phyloP scores from a whole-genome alignment of 169 alveolate species.

The Theileria luwenshuni region DNA sequence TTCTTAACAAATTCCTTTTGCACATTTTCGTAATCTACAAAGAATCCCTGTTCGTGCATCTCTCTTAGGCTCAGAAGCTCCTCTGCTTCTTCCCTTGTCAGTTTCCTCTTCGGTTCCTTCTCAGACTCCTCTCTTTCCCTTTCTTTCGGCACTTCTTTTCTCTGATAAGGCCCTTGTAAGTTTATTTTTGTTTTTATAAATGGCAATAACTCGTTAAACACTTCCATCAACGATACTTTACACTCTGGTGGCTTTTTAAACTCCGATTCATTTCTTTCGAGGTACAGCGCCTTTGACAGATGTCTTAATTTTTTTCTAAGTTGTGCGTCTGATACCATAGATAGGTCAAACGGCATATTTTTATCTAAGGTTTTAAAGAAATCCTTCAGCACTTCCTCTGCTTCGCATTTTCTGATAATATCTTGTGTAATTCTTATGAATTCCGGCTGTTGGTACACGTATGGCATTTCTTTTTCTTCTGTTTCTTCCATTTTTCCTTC shows the following conservation, averaged over 20 bases:
- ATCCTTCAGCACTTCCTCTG: constrained; percentile 27
- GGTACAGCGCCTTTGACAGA: constrained; percentile 71
- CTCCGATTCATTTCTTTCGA: constrained; percentile 51
- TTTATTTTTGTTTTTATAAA: constrained; percentile 69
- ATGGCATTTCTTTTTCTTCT: constrained; percentile 38
- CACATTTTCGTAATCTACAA: constrained; percentile 67
- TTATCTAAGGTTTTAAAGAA: constrained; percentile 40
- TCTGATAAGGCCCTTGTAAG: constrained; percentile 59
- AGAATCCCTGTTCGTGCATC: constrained; percentile 81
- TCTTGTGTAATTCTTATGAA: constrained; percentile 57
- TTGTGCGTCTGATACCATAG: constrained; percentile 51
- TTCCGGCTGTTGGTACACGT: constrained; percentile 61
- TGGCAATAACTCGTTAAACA: constrained; percentile 61
- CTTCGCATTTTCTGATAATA: constrained; percentile 47
- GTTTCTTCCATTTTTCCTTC: not conserved
- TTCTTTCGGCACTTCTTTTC: constrained; percentile 41
- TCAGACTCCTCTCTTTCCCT: constrained; percentile 24
- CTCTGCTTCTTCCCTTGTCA: constrained; percentile 21
- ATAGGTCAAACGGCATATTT: constrained; percentile 36
- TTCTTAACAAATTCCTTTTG: constrained; percentile 74
- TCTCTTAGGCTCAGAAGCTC: constrained; percentile 73
- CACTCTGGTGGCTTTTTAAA: constrained; percentile 75
- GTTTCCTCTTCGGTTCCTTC: not conserved
- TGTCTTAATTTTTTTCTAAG: constrained; percentile 78
- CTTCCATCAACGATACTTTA: constrained; percentile 65